A percentile compares a stretch with the other conserved stretches of the same genome.
Conservation (phyloP, 768 basidiomycete species). For the Infundibulicybe gibba region DNA sequence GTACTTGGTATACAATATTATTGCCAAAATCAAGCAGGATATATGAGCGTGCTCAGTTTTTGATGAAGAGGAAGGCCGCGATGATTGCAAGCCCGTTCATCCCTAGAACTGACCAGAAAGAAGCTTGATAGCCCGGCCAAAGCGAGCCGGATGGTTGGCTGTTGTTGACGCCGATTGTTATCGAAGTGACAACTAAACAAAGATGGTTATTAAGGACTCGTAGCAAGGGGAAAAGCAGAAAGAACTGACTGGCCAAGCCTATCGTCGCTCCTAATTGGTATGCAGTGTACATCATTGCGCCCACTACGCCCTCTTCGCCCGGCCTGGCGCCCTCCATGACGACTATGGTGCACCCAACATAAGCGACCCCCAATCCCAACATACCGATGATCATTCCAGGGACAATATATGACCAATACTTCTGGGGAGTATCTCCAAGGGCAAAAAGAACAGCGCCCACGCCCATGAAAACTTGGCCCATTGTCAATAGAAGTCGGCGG, state of each 20-base stretch:
- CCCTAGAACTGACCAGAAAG: no score
- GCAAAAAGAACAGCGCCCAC: slow-evolving; percentile 36
- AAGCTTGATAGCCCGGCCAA: no score
- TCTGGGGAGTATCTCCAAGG: slow-evolving; percentile 27
- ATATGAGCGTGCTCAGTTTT: no score
- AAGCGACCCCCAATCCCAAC: slow-evolving; percentile 36
- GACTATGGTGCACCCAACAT: slow-evolving; percentile 12
- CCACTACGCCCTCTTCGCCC: slow-evolving; percentile 9
- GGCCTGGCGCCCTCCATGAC: slow-evolving; percentile 8
- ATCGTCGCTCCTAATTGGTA: slow-evolving; percentile 7
- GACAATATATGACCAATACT: slow-evolving; percentile 42
- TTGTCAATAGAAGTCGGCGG: neutral
- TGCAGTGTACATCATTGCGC: slow-evolving; percentile 9
- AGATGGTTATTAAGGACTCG: neutral
- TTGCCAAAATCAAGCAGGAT: no score
- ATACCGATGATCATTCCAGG: slow-evolving; percentile 45
- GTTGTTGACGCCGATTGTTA: neutral
- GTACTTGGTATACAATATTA: no score
- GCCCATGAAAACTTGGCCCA: slow-evolving; percentile 19
- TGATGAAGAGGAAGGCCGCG: no score
- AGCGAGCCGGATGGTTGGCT: neutral
- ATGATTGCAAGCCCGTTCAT: no score
- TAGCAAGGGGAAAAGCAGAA: neutral
- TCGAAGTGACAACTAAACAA: neutral
- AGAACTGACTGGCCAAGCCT: slow-evolving; percentile 5